Conservation (phyloP, 2,329 filamentous ascomycete genomes). For the Talaromyces piceae region DNA sequence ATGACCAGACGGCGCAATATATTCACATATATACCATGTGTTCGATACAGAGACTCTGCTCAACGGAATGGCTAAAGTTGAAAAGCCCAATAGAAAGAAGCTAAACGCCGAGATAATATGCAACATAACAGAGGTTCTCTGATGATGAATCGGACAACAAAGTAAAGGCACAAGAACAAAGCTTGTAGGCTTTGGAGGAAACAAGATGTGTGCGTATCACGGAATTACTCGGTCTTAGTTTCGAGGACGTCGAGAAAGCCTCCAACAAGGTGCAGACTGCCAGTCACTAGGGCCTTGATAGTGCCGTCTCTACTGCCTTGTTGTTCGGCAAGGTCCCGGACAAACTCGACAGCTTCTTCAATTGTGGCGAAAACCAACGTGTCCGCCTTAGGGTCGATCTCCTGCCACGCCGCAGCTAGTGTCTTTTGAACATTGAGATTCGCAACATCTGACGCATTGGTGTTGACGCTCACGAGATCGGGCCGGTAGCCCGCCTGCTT, state of each 20-base stretch:
- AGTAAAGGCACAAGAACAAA: background rate
- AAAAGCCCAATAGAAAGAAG: background rate
- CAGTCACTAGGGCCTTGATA: constrained; percentile 65
- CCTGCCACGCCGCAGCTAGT: constrained; percentile 55
- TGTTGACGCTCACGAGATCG: constrained; percentile 57
- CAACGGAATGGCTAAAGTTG: background rate
- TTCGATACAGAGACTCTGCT: background rate
- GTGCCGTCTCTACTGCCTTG: constrained; percentile 30
- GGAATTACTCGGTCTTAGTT: constrained; percentile 23
- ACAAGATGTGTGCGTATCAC: background rate
- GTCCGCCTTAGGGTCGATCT: constrained; percentile 44
- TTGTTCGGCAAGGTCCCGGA: constrained; percentile 40
- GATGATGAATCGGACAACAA: background rate
- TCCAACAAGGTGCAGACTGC: constrained; percentile 77
- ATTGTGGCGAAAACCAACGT: constrained; percentile 59
- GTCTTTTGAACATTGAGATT: constrained; percentile 59
- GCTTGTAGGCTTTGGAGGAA: background rate
- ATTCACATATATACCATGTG: background rate
- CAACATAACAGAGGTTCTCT: background rate
- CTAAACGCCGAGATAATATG: background rate
- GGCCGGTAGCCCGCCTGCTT: constrained; percentile 53
- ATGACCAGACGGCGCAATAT: background rate
- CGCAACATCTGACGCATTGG: constrained; percentile 51
- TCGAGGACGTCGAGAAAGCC: constrained; percentile 68
- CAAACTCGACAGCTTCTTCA: constrained; percentile 58